A percentile compares a stretch with the other conserved stretches of the same genome.
phyloP scores from a whole-genome alignment of 2,329 filamentous ascomycete genomes.

The Ophiocordyceps sinensis region DNA sequence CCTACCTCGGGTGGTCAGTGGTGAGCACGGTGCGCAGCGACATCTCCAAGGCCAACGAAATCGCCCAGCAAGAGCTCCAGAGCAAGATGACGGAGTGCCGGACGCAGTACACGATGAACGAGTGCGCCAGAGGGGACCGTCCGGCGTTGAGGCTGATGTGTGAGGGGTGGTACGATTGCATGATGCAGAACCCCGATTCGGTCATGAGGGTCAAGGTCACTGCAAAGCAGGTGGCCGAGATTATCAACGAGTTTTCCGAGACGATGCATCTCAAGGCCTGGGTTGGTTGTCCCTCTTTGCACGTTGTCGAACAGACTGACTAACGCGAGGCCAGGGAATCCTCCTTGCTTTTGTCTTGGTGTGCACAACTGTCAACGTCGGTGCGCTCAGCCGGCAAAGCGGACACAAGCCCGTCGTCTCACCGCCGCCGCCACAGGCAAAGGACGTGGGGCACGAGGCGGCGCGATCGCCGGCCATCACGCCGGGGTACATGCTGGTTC shows the following conservation, averaged over 20 bases:
- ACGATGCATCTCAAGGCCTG: constrained; percentile 72
- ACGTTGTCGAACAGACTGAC: background rate
- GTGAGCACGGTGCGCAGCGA: constrained; percentile 59
- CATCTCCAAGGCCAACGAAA: constrained; percentile 56
- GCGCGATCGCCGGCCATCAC: constrained; percentile 14
- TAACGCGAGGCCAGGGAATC: constrained; percentile 25
- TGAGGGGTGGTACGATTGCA: constrained; percentile 72
- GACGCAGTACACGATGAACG: constrained; percentile 60
- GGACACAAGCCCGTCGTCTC: constrained; percentile 1
- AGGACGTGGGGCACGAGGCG: constrained; percentile 6
- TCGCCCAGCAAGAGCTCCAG: constrained; percentile 53
- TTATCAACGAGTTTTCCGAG: constrained; percentile 88
- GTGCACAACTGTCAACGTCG: constrained; percentile 35
- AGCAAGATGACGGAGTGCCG: constrained; percentile 61
- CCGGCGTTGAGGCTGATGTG: constrained; percentile 65
- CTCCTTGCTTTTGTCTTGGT: constrained; percentile 33
- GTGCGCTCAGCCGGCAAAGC: constrained; percentile 22
- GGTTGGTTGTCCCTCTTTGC: constrained; percentile 21
- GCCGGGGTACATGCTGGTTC: constrained; percentile 35
- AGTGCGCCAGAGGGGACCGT: constrained; percentile 49
- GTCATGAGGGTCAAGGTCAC: constrained; percentile 70
- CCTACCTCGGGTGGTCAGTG: constrained; percentile 56
- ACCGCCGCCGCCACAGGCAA: constrained; percentile 4
- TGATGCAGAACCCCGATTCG: constrained; percentile 66
- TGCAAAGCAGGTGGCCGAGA: constrained; percentile 77